phyloP scores from a whole-genome alignment of 1,284 basidiomycete species.

The Somion occarium region DNA sequence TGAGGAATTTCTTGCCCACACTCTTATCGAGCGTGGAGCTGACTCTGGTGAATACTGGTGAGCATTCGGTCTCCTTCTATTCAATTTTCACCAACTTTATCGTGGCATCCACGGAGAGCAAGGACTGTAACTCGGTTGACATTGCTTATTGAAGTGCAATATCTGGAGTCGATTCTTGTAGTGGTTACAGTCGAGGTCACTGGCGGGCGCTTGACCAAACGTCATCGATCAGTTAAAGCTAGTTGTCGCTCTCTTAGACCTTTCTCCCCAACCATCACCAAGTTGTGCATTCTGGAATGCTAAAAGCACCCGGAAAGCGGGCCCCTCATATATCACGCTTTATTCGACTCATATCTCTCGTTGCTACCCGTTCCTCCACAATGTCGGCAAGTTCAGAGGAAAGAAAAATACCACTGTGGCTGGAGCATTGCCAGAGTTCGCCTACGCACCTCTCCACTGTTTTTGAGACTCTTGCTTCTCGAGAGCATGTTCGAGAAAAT shows the following conservation, averaged over 20 bases:
- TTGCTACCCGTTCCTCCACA: neutral
- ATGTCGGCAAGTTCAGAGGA: neutral
- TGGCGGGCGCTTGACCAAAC: neutral
- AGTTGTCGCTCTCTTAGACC: neutral
- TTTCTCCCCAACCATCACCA: too few relatives aligned
- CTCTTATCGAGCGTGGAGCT: slow-evolving; percentile 82
- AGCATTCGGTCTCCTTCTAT: neutral
- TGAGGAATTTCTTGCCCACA: slow-evolving; percentile 64
- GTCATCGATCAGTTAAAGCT: neutral
- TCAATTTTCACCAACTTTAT: slow-evolving; percentile 3
- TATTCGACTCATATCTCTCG: too few relatives aligned
- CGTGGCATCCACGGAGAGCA: slow-evolving; percentile 1
- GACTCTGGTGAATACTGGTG: slow-evolving; percentile 46
- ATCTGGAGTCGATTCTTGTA: neutral
- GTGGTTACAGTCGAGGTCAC: neutral
- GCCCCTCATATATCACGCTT: too few relatives aligned
- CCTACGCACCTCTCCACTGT: slow-evolving; percentile 30
- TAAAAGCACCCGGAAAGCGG: too few relatives aligned
- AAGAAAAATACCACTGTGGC: slow-evolving; percentile 23
- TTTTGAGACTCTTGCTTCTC: slow-evolving; percentile 32
- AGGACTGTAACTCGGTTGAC: neutral
- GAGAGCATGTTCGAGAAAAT: slow-evolving; percentile 34
- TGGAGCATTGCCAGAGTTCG: slow-evolving; percentile 26
- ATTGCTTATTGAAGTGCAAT: too few relatives aligned
- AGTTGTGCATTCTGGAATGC: too few relatives aligned